Evolutionary conservation across 352 stramenopile species (phyloP), one percentile per base, ranked within the genome.

Genomic region (Pythium guiyangense): DNA sequence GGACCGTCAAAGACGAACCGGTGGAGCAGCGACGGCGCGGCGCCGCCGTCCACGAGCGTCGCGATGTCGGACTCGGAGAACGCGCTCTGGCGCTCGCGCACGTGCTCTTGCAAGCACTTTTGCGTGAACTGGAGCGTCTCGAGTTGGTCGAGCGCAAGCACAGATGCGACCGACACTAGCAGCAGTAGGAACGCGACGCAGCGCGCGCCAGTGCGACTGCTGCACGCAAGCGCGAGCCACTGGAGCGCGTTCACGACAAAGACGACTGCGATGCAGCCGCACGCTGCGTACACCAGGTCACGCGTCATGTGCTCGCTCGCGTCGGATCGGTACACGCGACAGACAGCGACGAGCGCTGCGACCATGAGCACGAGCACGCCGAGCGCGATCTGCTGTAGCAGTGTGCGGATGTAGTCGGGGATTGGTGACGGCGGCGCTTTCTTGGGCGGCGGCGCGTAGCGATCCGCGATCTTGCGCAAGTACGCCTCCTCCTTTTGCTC

Each of bases 401-500:
- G 49, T 31, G 57, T 22, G 59, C 11, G 42, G 5, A 56, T 22
- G n/a, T 49, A 55, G 11, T 31, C 53, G 12, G 49, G 59, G 48
- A 75, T 58, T 3, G 63, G 54, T 3, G 67, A 60, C 20, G 68
- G 40, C 1, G 54, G 44, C 2, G 65, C 56, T 35, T 66, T 57
- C n/a, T 70, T 25, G 12, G 52, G 51, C 6, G 58, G 50, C 3
- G 25, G 14, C 5, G 57, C 44, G 27, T 77, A 70, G 31, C 59
- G 77, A 8, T 67, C 64, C 9, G 65, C 65, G 43, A 86, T 71
- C 14, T 66, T 62, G 11, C 58, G 57, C 40, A 88, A 27, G 57
- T 84, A 89, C 20, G 67, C 56, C 40, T 88, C 77, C 34, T 91
- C 80, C 22, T 63, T 61, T 11, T 64, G 58, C 48, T 86, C 73